phyloP scores from a whole-genome alignment of 192 early-diverging fungal genomes.

The Helicostylum pulchrum region DNA sequence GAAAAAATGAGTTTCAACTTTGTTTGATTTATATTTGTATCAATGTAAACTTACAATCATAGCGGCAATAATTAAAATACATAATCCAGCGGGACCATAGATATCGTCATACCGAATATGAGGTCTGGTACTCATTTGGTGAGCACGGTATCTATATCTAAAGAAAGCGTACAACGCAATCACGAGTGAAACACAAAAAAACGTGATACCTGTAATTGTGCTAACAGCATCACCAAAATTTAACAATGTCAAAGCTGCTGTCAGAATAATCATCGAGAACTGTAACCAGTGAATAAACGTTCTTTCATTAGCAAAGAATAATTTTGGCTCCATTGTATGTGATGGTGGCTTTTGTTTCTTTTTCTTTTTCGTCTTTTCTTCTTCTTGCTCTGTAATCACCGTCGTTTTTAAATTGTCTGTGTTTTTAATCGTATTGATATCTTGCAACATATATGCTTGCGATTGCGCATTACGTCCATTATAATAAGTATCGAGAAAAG shows the following conservation, averaged over 20 bases:
- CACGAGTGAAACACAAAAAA: constrained; percentile 63
- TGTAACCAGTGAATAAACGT: constrained; percentile 88
- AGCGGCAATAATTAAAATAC: constrained; percentile 59
- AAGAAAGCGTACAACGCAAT: constrained; percentile 73
- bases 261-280: constrained; percentile 67
- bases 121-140: constrained; percentile 54
- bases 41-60: constrained; percentile 32
- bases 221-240: constrained; percentile 77
- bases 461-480: not conserved
- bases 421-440: not conserved
- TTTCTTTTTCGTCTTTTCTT: not conserved
- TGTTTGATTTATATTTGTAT: not conserved
- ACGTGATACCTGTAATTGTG: constrained; percentile 62
- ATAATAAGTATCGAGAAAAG: constrained; percentile 9
- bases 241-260: constrained; percentile 64
- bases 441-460: not conserved
- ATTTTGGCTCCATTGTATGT: constrained; percentile 73
- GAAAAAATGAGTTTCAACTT: not conserved
- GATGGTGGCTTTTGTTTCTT: constrained; percentile 22
- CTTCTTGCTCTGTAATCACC: not conserved
- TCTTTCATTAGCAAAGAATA: constrained; percentile 92
- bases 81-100: constrained; percentile 68
- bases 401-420: not conserved
- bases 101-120: constrained; percentile 65
- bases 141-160: constrained; percentile 73